A percentile compares a stretch with the other conserved stretches of the same genome.
phyloP scores from a whole-genome alignment of 148 eudicot genomes.

The Pouteria glomerata region DNA sequence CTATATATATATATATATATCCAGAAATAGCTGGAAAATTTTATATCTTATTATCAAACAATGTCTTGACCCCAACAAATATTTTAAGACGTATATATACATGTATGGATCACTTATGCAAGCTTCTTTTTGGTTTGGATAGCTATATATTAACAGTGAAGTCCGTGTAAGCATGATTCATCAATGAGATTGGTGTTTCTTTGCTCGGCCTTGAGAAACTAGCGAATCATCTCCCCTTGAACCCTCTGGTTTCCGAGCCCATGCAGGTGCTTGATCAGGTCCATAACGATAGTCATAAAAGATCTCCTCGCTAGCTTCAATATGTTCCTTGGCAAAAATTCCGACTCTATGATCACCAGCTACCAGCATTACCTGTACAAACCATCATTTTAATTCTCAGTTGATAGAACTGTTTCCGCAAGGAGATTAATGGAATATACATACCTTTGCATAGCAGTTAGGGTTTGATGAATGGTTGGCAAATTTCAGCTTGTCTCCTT shows the following conservation, averaged over 20 bases:
- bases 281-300: slow-evolving; percentile 90
- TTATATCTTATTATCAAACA: slow-evolving; percentile 10
- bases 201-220: slow-evolving; percentile 62
- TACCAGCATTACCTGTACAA: slow-evolving; percentile 67
- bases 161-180: neutral
- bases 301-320: slow-evolving; percentile 73
- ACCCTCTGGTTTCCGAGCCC: slow-evolving; percentile 74
- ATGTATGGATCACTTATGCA: neutral
- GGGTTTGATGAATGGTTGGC: slow-evolving; percentile 93
- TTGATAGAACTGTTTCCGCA: neutral
- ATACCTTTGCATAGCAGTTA: slow-evolving; percentile 89
- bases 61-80: slow-evolving; percentile 1
- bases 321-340: slow-evolving; percentile 78
- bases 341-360: slow-evolving; percentile 98
- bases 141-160: too few relatives aligned
- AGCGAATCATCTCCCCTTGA: slow-evolving; percentile 51
- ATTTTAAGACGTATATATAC: neutral
- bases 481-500: slow-evolving; percentile 91
- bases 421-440: neutral
- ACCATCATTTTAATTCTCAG: slow-evolving; percentile 4
- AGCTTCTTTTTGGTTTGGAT: neutral
- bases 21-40: neutral
- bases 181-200: slow-evolving; percentile 74
- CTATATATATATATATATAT: neutral
- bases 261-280: slow-evolving; percentile 68